Evolutionary conservation across 2,329 filamentous ascomycete genomes (phyloP), one percentile per base, ranked within the genome.

Genomic region (Colletotrichum caudatum): DNA sequence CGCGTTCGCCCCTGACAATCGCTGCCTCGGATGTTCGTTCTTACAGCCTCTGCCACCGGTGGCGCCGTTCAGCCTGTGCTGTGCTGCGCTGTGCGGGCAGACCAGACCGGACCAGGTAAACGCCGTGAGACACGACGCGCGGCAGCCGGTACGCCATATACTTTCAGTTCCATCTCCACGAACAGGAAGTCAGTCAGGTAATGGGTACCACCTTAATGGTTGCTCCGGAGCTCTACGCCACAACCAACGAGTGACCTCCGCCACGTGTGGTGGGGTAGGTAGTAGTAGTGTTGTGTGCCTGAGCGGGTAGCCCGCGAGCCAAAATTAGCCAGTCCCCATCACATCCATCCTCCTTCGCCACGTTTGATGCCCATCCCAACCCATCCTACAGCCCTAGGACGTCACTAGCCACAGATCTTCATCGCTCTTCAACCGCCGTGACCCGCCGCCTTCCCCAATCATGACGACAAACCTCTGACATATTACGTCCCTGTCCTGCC

Each of bases 321-420:
- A 46, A 54, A 64, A 53, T 54, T 4, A 29, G n/a, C 50, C 18
- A 37, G 48, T 54, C 33, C 18, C 35, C 35, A 9, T 35, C 35
- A 37, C 35, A 29, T 4, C 48, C 60, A 44, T 39, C 12, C 14
- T 41, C 48, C 41, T 56, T 70, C 53, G 64, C 69, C 64, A 63
- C 53, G 48, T 26, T 37, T 51, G n/a, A 23, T 35, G 63, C 37
- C 35, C 35, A 51, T 66, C 12, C 29, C 44, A 29, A 4, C 29
- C 29, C 29, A 29, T 66, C 12, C 29, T 37, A 53, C 70, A 69
- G 69, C 69, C 69, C 58, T 70, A 69, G 26, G 65, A 74, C 69
- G 72, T 74, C 69, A 74, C 72, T 65, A 72, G 69, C 72, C 72
- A 73, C 69, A 67, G 67, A 71, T 71, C 66, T 67, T 60, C 71